phyloP scores from a whole-genome alignment of 2,329 filamentous ascomycete species.

The Teratosphaeria viscida region DNA sequence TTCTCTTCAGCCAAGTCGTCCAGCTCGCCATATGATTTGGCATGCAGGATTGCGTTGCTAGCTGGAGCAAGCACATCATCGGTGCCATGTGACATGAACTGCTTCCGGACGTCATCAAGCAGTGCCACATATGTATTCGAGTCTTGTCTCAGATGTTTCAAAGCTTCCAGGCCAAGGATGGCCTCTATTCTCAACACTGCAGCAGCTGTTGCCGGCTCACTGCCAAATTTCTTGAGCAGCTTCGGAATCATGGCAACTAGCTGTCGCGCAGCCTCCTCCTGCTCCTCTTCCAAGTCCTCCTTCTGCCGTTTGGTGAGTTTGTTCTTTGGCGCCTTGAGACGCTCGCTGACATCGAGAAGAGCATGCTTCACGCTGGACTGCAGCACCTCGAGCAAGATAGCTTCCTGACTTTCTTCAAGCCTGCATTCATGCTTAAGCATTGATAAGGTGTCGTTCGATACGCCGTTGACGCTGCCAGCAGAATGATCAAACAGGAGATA shows the following conservation, averaged over 20 bases:
- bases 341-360: conserved; percentile 56
- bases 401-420: conserved; percentile 66
- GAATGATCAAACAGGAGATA: conserved; percentile 93
- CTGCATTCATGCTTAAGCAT: conserved; percentile 63
- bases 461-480: conserved; percentile 37
- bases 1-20: conserved; percentile 77
- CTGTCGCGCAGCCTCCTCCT: conserved; percentile 68
- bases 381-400: conserved; percentile 76
- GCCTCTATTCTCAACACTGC: conserved; percentile 79
- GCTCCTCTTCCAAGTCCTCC: conserved; percentile 54
- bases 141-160: conserved; percentile 81
- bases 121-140: conserved; percentile 68
- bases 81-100: conserved; percentile 88
- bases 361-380: conserved; percentile 69
- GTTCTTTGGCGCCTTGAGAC: conserved; percentile 43
- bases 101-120: conserved; percentile 83
- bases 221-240: conserved; percentile 85
- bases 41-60: conserved; percentile 70
- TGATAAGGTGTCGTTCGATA: conserved; percentile 49
- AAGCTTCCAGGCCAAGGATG: conserved; percentile 74
- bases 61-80: conserved; percentile 77
- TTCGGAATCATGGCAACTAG: conserved; percentile 71
- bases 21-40: conserved; percentile 76
- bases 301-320: conserved; percentile 50
- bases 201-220: conserved; percentile 75